phyloP scores from a whole-genome alignment of 148 eudicot genomes.

The Dysphania ambrosioides region DNA sequence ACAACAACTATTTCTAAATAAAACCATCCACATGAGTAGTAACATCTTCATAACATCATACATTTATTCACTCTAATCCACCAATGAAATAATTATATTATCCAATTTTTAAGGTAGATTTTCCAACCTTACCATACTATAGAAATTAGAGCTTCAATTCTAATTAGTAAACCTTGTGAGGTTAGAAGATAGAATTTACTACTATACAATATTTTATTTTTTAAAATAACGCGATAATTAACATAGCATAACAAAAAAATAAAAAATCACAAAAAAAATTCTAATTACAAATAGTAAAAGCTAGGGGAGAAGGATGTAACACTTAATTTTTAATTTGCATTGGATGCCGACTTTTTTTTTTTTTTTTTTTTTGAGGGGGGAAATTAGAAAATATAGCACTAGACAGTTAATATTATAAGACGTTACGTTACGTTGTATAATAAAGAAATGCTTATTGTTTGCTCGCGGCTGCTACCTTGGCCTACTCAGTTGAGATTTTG shows the following conservation, averaged over 20 bases:
- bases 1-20: too few species aligned
- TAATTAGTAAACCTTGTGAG: constrained; percentile 6
- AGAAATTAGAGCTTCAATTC: constrained; percentile 4
- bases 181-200: constrained; percentile 7
- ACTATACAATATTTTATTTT: constrained; percentile 36
- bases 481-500: constrained; percentile 25
- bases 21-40: too few species aligned
- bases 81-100: too few species aligned
- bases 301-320: not conserved
- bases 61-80: too few species aligned
- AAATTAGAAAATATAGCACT: not conserved
- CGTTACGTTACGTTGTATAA: not conserved
- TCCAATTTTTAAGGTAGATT: not conserved
- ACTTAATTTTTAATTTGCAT: not conserved
- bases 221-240: constrained; percentile 6
- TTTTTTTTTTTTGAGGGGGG: not conserved
- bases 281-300: constrained; percentile 1
- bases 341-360: not conserved
- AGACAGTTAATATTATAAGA: constrained; percentile 1
- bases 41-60: too few species aligned
- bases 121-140: not conserved
- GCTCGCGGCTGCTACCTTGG: not conserved
- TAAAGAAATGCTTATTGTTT: not conserved
- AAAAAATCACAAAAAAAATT: not conserved
- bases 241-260: not conserved